phyloP scores from a whole-genome alignment of 1,284 basidiomycete genomes.

The Thecaphora thlaspeos region DNA sequence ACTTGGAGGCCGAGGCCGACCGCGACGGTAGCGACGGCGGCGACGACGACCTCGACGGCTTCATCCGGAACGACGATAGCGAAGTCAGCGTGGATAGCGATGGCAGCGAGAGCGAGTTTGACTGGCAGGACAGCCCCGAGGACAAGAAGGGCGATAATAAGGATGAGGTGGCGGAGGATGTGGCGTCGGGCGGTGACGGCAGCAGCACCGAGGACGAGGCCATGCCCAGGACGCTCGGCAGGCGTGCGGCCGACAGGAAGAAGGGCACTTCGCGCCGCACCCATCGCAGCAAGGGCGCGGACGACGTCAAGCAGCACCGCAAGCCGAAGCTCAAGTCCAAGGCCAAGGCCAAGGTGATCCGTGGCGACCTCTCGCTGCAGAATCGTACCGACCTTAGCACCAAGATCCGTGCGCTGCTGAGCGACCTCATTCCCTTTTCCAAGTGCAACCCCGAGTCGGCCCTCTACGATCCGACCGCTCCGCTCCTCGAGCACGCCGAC shows the following conservation, averaged over 20 bases:
- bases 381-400: constrained; percentile 42
- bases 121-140: constrained; percentile 3
- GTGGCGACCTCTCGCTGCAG: constrained; percentile 17
- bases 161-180: no score
- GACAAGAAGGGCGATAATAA: no score
- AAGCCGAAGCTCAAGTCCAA: no score
- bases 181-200: background rate
- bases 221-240: background rate
- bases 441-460: constrained; percentile 46
- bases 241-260: no score
- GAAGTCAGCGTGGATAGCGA: background rate
- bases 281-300: background rate
- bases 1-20: constrained; percentile 25
- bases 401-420: constrained; percentile 52
- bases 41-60: constrained; percentile 3
- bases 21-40: constrained; percentile 3
- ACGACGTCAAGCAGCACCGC: background rate
- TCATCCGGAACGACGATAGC: background rate
- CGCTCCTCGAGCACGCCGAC: constrained; percentile 45
- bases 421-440: constrained; percentile 51
- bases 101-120: constrained; percentile 5
- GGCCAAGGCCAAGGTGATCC: background rate
- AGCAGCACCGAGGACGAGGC: background rate
- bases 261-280: no score
- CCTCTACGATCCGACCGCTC: constrained; percentile 47